Evolutionary conservation across 2,329 filamentous ascomycete genomes (phyloP).

Genomic region (Colletotrichum destructivum): DNA sequence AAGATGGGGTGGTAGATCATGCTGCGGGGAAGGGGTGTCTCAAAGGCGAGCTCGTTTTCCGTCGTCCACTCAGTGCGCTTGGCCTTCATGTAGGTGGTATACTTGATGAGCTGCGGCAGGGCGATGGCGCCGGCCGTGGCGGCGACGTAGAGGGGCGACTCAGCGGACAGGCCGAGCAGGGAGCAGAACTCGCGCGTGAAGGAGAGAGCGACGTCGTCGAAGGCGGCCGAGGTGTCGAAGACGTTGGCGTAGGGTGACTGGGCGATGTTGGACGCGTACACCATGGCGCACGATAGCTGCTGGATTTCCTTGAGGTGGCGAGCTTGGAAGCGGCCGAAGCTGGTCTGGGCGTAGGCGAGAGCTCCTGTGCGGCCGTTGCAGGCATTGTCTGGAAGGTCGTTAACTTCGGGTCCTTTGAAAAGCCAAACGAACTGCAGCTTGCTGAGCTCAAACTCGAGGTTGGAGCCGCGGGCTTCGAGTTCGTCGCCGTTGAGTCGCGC

Average conservation of each 20-base stretch:
- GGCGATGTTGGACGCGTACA: slow-evolving; percentile 81
- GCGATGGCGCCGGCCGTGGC: slow-evolving; percentile 94
- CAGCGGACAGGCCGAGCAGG: slow-evolving; percentile 88
- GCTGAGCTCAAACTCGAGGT: slow-evolving; percentile 94
- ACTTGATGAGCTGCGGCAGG: slow-evolving; percentile 89
- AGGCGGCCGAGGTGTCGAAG: slow-evolving; percentile 83
- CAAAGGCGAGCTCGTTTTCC: slow-evolving; percentile 88
- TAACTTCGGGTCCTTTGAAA: slow-evolving; percentile 75
- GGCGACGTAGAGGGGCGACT: slow-evolving; percentile 93
- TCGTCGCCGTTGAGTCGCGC: slow-evolving; percentile 78
- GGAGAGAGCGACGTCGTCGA: slow-evolving; percentile 86
- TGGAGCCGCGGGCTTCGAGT: slow-evolving; percentile 87
- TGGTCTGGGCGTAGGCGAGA: slow-evolving; percentile 80
- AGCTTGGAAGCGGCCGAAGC: slow-evolving; percentile 81
- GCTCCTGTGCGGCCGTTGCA: slow-evolving; percentile 74
- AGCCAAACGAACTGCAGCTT: slow-evolving; percentile 92
- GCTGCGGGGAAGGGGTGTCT: slow-evolving; percentile 72
- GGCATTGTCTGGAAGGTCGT: slow-evolving; percentile 68
- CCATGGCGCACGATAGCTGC: slow-evolving; percentile 84
- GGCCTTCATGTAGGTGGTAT: slow-evolving; percentile 87
- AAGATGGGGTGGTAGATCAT: slow-evolving; percentile 95
- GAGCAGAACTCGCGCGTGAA: slow-evolving; percentile 97
- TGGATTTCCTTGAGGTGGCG: slow-evolving; percentile 86
- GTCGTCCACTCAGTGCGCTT: slow-evolving; percentile 97
- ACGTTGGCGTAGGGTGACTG: slow-evolving; percentile 84